These are phyloP conservation scores for Begonia fuchsioides DNA, from an alignment of 306 rosid species.

Conservation along the genomic window DNA sequence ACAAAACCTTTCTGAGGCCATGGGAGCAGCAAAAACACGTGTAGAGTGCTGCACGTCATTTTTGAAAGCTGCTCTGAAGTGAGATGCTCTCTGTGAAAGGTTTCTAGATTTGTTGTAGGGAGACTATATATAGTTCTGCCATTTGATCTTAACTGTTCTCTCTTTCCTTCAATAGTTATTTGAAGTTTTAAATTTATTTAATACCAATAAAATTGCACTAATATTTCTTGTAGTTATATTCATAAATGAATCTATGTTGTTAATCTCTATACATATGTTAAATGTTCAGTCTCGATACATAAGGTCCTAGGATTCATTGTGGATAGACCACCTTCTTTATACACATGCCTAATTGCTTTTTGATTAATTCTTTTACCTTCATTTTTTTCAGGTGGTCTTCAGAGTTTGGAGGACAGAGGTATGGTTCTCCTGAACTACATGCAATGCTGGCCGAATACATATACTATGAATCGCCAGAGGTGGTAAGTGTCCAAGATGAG, in stretches of 20 bases:
- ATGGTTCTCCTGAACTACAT: constrained; percentile 81
- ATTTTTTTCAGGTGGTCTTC: constrained; percentile 71
- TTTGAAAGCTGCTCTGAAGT: constrained; percentile 84
- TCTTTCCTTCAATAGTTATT: neutral
- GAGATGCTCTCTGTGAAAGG: constrained; percentile 8
- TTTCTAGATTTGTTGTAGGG: too few relatives aligned
- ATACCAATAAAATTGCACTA: too few relatives aligned
- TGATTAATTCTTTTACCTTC: neutral
- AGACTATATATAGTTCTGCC: too few relatives aligned
- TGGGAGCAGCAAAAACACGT: constrained; percentile 71
- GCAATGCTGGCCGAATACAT: constrained; percentile 77
- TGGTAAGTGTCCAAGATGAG: constrained; percentile 35
- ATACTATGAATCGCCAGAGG: constrained; percentile 83
- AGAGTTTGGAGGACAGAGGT: constrained; percentile 47
- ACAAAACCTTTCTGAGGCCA: constrained; percentile 67
- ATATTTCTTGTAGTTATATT: too few relatives aligned
- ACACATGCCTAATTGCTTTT: neutral
- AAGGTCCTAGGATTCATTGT: too few relatives aligned
- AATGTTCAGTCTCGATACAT: too few relatives aligned
- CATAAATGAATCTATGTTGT: too few relatives aligned
- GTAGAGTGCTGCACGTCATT: constrained; percentile 89
- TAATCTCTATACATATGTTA: too few relatives aligned
- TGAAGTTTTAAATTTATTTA: too few relatives aligned
- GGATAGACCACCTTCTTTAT: too few relatives aligned
- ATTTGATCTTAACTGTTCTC: constrained; percentile 1